Conservation (phyloP, 148 eudicot species). For the Chenopodium suecicum region DNA sequence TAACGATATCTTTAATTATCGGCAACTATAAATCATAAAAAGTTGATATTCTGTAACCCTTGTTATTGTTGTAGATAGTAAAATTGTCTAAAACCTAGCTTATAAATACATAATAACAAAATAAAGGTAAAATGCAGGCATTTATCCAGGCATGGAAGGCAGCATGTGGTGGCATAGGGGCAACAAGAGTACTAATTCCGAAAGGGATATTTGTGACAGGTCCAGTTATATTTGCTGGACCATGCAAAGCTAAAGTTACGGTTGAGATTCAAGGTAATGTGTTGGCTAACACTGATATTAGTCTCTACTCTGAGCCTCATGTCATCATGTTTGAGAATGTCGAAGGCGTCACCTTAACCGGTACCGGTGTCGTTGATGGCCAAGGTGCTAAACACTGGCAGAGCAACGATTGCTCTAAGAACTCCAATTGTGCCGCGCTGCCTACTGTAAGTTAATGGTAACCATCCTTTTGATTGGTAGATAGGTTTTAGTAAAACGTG, state of each 20-base stretch:
- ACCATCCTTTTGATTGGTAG: no score
- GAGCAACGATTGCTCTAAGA: constrained; percentile 23
- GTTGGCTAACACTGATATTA: constrained; percentile 33
- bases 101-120: no score
- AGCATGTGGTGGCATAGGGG: constrained; percentile 46
- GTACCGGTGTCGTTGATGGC: constrained; percentile 30
- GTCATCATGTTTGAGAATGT: constrained; percentile 34
- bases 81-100: no score
- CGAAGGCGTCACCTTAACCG: constrained; percentile 30
- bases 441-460: constrained; percentile 31
- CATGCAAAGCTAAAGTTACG: constrained; percentile 45
- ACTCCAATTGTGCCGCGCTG: constrained; percentile 24
- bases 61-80: no score
- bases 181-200: constrained; percentile 51
- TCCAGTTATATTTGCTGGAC: constrained; percentile 52
- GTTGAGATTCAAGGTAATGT: constrained; percentile 54
- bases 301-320: constrained; percentile 24
- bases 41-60: no score
- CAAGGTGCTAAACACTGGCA: constrained; percentile 26
- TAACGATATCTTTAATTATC: no score
- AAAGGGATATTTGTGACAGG: constrained; percentile 48
- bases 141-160: constrained; percentile 51
- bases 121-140: constrained; percentile 33
- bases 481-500: no score
- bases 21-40: no score